A percentile compares a stretch with the other conserved stretches of the same genome.
These are phyloP conservation scores for Codiaeum variegatum DNA, from an alignment of 441 rosid genomes.

Conservation along the genomic window DNA sequence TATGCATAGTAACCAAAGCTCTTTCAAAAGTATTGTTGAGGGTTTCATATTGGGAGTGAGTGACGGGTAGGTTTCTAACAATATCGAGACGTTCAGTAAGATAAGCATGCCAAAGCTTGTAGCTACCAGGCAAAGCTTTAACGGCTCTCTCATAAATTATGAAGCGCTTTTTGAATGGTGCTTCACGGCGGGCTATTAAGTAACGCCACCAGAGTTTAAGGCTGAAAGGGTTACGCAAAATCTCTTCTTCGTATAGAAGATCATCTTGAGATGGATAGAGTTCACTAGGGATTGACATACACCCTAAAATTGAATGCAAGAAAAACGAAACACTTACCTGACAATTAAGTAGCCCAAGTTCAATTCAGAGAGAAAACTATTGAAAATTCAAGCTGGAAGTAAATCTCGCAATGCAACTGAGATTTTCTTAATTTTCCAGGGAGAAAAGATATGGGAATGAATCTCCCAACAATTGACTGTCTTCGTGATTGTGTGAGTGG, in stretches of 20 bases:
- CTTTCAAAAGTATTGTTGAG: conserved; percentile 87
- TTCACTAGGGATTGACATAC: conserved; percentile 66
- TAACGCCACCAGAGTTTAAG: conserved; percentile 96
- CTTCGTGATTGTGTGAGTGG: too few species aligned
- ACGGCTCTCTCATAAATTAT: conserved; percentile 81
- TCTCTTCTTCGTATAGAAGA: conserved; percentile 80
- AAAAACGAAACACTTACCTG: not conserved
- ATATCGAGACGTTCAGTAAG: conserved; percentile 71
- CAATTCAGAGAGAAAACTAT: too few species aligned
- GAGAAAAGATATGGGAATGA: too few species aligned
- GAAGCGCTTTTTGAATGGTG: conserved; percentile 66
- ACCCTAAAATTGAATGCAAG: not conserved
- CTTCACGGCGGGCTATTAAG: conserved; percentile 58
- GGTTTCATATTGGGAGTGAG: conserved; percentile 62
- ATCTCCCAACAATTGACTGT: too few species aligned
- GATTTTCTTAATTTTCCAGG: too few species aligned
- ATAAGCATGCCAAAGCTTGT: conserved; percentile 83
- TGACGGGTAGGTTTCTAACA: conserved; percentile 64
- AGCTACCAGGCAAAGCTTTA: conserved; percentile 86
- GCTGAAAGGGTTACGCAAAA: conserved; percentile 72
- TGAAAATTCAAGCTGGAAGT: too few species aligned
- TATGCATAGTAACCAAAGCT: conserved; percentile 84
- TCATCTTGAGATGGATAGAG: conserved; percentile 79
- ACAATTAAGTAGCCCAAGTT: too few species aligned
- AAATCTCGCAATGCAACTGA: too few species aligned